A percentile compares a stretch with the other conserved stretches of the same genome.
Evolutionary conservation across 441 rosid species (phyloP).

Genomic region (Erysimum pusillum): DNA sequence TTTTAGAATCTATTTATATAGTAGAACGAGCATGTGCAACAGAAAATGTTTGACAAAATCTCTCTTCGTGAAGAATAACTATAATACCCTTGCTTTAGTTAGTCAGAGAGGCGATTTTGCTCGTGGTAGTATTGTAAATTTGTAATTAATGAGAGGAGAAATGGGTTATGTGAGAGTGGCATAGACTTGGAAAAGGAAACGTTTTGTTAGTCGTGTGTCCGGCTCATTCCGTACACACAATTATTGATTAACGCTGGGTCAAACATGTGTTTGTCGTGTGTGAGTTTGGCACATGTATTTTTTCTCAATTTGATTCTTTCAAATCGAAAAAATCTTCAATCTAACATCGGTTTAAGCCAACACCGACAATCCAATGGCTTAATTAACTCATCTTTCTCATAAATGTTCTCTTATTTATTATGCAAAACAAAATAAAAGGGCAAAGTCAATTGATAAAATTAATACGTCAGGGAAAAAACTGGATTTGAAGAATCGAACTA

Average conservation of each 20-base stretch:
- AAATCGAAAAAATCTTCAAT: not conserved
- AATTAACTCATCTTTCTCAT: not conserved
- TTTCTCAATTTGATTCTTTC: too few species aligned
- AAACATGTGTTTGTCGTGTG: not conserved
- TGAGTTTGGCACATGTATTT: not conserved
- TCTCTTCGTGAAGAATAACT: not conserved
- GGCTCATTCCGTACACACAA: not conserved
- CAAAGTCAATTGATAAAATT: not conserved
- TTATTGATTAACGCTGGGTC: not conserved
- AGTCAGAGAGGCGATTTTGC: not conserved
- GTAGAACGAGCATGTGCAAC: constrained; percentile 1
- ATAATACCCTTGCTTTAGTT: not conserved
- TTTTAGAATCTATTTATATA: constrained; percentile 22
- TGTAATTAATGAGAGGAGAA: not conserved
- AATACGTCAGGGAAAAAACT: too few species aligned
- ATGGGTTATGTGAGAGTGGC: not conserved
- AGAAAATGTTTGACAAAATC: constrained; percentile 19
- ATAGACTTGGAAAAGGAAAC: not conserved
- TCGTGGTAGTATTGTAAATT: too few species aligned
- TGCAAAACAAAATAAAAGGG: not conserved
- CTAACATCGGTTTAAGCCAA: not conserved
- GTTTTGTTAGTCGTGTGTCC: not conserved
- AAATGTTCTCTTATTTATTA: not conserved
- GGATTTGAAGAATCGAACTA: too few species aligned
- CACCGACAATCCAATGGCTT: not conserved